phyloP scores from a whole-genome alignment of 2,329 filamentous ascomycete species.

The Neofusicoccum laricinum region DNA sequence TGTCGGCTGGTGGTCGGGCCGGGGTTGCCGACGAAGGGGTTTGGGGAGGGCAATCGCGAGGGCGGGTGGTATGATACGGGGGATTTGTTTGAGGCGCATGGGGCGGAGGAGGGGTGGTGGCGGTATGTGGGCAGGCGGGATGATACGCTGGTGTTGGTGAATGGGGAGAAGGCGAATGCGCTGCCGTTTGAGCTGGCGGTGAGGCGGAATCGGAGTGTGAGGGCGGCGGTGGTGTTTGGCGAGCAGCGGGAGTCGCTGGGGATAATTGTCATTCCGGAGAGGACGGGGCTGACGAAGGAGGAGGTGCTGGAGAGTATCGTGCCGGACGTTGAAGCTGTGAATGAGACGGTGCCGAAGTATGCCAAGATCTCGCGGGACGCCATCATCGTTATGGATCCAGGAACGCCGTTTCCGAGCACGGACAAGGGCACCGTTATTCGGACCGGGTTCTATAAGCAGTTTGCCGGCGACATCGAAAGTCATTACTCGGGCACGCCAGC shows the following conservation, averaged over 20 bases:
- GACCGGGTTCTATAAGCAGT: conserved; percentile 49
- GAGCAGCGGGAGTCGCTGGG: conserved; percentile 52
- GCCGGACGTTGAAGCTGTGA: conserved; percentile 51
- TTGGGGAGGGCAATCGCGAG: conserved; percentile 18
- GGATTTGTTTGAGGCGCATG: conserved; percentile 47
- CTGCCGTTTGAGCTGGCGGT: conserved; percentile 53
- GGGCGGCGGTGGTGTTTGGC: conserved; percentile 59
- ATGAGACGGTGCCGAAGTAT: conserved; percentile 51
- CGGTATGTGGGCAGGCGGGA: conserved; percentile 47
- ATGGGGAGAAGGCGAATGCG: conserved; percentile 51
- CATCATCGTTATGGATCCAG: conserved; percentile 47
- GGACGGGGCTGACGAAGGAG: conserved; percentile 39
- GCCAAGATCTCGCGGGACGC: conserved; percentile 54
- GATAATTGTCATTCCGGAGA: conserved; percentile 51
- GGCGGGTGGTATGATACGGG: conserved; percentile 33
- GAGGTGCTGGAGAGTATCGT: conserved; percentile 50
- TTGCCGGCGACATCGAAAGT: conserved; percentile 47
- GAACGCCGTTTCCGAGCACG: conserved; percentile 49
- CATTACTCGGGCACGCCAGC: conserved; percentile 36
- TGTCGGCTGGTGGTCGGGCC: neutral
- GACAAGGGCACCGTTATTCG: conserved; percentile 59
- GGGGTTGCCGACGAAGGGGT: neutral
- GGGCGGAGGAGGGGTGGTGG: conserved; percentile 42
- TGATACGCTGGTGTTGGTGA: conserved; percentile 47
- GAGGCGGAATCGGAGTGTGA: conserved; percentile 50